Conservation (phyloP, 129 eudicot species). For the Artemisia annua region DNA sequence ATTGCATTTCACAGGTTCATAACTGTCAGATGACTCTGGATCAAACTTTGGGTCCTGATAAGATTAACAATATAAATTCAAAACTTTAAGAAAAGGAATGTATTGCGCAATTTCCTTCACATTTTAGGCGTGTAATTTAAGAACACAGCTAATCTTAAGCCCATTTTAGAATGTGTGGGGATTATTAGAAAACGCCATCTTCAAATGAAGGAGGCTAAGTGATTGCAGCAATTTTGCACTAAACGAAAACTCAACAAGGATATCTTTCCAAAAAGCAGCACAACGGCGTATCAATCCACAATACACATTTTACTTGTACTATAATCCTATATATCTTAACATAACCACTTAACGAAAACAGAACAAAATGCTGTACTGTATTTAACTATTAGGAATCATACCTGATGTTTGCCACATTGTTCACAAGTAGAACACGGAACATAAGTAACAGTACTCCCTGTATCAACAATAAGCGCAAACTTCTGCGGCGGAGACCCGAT, state of each 20-base stretch:
- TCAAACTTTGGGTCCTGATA: constrained; percentile 91
- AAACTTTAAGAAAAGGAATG: background rate
- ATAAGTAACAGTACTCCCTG: constrained; percentile 95
- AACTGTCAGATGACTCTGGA: constrained; percentile 75
- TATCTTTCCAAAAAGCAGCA: no score
- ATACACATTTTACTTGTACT: no score
- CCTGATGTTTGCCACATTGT: constrained; percentile 98
- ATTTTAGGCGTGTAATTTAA: background rate
- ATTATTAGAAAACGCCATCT: background rate
- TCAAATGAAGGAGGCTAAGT: no score
- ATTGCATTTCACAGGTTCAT: constrained; percentile 76
- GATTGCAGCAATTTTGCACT: background rate
- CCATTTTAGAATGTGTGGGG: background rate
- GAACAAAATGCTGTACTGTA: background rate
- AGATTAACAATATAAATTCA: constrained; percentile 16
- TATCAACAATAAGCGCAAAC: constrained; percentile 82
- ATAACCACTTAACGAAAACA: background rate
- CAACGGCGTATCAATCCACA: no score
- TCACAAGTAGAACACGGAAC: constrained; percentile 91
- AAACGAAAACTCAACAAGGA: background rate
- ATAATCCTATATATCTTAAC: no score
- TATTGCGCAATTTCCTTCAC: constrained; percentile 5
- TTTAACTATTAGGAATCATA: constrained; percentile 9
- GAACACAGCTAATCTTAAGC: background rate
- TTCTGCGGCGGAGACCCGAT: constrained; percentile 84